phyloP scores from a whole-genome alignment of 2,329 filamentous ascomycete genomes.

The Dactylonectria macrodidyma region DNA sequence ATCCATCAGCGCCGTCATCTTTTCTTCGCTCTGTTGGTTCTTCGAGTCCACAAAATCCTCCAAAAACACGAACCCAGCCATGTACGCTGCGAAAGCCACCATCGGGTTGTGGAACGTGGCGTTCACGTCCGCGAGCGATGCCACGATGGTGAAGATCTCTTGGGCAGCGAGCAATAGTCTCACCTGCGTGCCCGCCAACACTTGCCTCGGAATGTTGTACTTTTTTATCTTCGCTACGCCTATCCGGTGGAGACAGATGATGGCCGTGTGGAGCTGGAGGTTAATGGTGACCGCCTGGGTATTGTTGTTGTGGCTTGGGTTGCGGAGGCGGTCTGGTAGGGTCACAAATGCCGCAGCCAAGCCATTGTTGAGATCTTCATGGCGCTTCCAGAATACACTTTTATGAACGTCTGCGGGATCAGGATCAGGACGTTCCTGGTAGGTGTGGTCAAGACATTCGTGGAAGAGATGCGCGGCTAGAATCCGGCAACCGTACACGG shows the following conservation, averaged over 20 bases:
- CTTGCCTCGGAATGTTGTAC: slow-evolving; percentile 10
- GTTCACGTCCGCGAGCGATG: slow-evolving; percentile 60
- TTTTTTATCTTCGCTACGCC: slow-evolving; percentile 79
- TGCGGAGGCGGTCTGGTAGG: slow-evolving; percentile 78
- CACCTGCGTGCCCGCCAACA: slow-evolving; percentile 67
- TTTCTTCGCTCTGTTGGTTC: slow-evolving; percentile 64
- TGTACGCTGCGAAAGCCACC: slow-evolving; percentile 79
- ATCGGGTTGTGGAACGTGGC: slow-evolving; percentile 75
- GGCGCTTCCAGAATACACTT: slow-evolving; percentile 82
- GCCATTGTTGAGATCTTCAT: slow-evolving; percentile 82
- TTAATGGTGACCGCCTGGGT: slow-evolving; percentile 83
- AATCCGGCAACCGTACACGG: slow-evolving; percentile 78
- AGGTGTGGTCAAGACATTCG: slow-evolving; percentile 81
- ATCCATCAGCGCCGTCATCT: slow-evolving; percentile 76
- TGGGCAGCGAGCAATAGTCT: slow-evolving; percentile 83
- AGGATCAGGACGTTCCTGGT: slow-evolving; percentile 71
- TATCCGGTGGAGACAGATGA: slow-evolving; percentile 88
- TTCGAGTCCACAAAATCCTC: slow-evolving; percentile 77
- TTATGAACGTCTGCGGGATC: slow-evolving; percentile 62
- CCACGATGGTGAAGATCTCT: slow-evolving; percentile 84
- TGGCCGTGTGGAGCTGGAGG: slow-evolving; percentile 86
- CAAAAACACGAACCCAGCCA: slow-evolving; percentile 79
- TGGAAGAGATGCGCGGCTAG: slow-evolving; percentile 84
- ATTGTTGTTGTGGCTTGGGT: slow-evolving; percentile 76
- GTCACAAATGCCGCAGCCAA: slow-evolving; percentile 82